Base-by-base conservation (phyloP, 2,329 filamentous ascomycete genomes). In the Amylocarpus encephaloides region DNA sequence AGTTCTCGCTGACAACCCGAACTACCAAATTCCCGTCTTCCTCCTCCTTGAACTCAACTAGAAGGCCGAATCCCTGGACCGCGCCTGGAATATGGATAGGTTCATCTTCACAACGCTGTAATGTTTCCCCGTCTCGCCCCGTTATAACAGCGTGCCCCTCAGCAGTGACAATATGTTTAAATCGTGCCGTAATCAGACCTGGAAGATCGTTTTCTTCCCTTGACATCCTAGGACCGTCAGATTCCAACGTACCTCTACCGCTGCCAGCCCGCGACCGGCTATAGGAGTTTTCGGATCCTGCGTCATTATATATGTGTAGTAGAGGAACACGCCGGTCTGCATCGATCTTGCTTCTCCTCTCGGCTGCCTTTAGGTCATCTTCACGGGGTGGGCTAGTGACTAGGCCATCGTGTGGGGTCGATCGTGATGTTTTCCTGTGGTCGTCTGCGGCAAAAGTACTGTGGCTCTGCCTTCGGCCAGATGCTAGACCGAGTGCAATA, bases 91-190 rank as follows among this genome's bases (percentile, higher is more conserved):
- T 85, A 57, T 92, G 88, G 22, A 95, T 95, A 0, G 90, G 89
- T 62, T 95, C 90, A 62, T 95, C 90, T 66, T 95, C 90, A 63
- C 90, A 95, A 46, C 82, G 78, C 64, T 94, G 86, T 40, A 93
- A 70, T 1, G 76, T 79, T 1, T 81, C 77, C 1, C 82, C 84
- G 47, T 88, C 82, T 49, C 85, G 77, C 5, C 89, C 89, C 1
- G 88, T 93, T 48, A 95, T 87, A 29, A 95, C 79, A 22, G 85
- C 82, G 68, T 95, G 88, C 0, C 89, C 89, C 13, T 82, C 85
- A 2, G 86, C 81, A 0, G 86, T 90, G 22, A 85, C 71, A 3
- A 86, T 73, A 63, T 95, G 88, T 58, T 83, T 86, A 68, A 94
- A 95, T 2, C 89, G 83, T 19, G 82, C 75, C 1, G 87, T 88